Evolutionary conservation across 192 early-diverging fungal species (phyloP), one percentile per base, ranked within the genome.

Genomic region (Linderina pennispora): DNA sequence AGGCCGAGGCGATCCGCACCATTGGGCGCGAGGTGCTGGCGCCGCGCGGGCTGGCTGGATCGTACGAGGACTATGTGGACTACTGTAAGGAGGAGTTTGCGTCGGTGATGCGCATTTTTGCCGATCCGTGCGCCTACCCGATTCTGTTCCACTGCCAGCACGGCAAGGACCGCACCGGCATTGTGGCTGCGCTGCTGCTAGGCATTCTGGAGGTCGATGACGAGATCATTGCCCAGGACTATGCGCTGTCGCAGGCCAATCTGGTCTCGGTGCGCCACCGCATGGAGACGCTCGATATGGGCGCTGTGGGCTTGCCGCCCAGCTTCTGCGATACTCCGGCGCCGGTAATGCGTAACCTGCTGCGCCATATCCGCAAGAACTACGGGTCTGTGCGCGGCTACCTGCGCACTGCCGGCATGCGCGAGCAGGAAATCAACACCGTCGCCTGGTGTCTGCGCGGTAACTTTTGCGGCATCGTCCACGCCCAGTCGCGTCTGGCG

Each of bases 151-250:
- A 84, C 41, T 84, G 82, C 62, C 70, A 77, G 39, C 76, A 80
- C 33, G 82, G 82, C 39, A 84, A 84, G 49, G 82, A 84, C 48
- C 66, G 82, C 44, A 84, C 82, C 4, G 82, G 80, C 28, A 67
- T 84, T 50, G 52, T 81, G 33, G 65, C 74, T 35, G 75, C 74
- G 47, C 50, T 84, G 15, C 36, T 81, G 8, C 48, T 78, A 25
- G 62, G 63, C n/a, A 74, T 81, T 13, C 47, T 65, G 45, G 74
- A 53, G 18, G 78, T 78, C 8, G 68, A 75, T 18, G 76, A 80
- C 20, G 65, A 67, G 18, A 44, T 69, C 31, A 77, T 84, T 23
- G 76, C 75, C 13, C 50, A 60, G 1, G 81, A 84, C 53, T 84
- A 84, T 51, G 67, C 65, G 14, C 51, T 41, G 39, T 70, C 80